Base-by-base conservation (phyloP, 352 stramenopile genomes). In the Phytophthora europaea region DNA sequence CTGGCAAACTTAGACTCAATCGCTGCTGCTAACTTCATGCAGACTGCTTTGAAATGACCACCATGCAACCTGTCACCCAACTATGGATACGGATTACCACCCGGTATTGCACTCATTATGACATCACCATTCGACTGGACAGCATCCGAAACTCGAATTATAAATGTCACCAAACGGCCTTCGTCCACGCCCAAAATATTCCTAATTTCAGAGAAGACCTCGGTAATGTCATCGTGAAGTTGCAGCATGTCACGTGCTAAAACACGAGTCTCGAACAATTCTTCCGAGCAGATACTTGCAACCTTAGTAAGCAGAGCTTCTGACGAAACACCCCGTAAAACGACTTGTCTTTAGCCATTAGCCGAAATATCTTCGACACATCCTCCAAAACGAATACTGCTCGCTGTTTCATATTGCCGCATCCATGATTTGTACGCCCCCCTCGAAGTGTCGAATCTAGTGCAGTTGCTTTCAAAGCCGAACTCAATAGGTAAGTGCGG, bases 201-300 rank as follows among this genome's bases (percentile, higher is more conserved):
- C 28, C 73, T 81, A 6, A 83, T 64, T 13, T 57, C 6, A 0
- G 74, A 63, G 23, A 81, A 81, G 16, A 73, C 38, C 20, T 75
- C 73, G 2, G 63, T 62, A 13, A 81, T 20, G n/a, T 81, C 78
- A 53, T 82, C 65, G 13, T 65, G 72, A 18, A 82, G 47, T 9
- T 59, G 71, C 7, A 84, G 45, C 54, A 82, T 52, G 33, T 80
- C 78, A 6, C 70, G 61, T 4, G 78, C 80, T 7, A 84, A 45
- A 4, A 84, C 61, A 4, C 78, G 74, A 8, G 65, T 71, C 6
- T 68, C 48, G 8, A 72, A 66, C 2, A 80, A 31, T 12, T 84
- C 74, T 4, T 47, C 26, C 0, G 38, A 61, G 15, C 38, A 76
- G 23, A 78, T 51, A 1, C 62, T 23, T 0, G 78, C 55, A 2